A percentile compares a stretch with the other conserved stretches of the same genome.
phyloP scores from a whole-genome alignment of 805 yeast species.

The Barnettozyma salicaria region DNA sequence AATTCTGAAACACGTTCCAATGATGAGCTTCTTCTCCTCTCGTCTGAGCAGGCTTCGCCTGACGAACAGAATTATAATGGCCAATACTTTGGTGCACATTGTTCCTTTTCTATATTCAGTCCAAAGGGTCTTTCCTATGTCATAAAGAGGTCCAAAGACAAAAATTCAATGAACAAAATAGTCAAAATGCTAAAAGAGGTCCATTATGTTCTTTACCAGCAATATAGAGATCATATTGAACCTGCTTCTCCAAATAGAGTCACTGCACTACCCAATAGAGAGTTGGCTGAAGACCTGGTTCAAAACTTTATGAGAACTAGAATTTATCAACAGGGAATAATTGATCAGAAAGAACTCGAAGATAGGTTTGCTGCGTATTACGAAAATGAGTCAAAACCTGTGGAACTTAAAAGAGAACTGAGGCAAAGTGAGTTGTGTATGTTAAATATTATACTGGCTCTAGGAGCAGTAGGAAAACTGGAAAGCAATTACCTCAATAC shows the following conservation, averaged over 20 bases:
- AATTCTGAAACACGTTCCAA: too few relatives aligned
- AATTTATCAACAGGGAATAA: neutral
- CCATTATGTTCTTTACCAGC: conserved; percentile 6
- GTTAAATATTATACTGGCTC: conserved; percentile 2
- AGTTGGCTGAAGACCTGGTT: neutral
- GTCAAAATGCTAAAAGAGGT: conserved; percentile 3
- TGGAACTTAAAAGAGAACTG: neutral
- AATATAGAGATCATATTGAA: conserved; percentile 3
- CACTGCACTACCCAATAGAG: conserved; percentile 4
- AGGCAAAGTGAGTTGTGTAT: conserved; percentile 5
- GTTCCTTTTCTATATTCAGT: conserved; percentile 34
- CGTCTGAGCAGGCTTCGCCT: conserved; percentile 5
- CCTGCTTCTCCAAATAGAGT: conserved; percentile 5
- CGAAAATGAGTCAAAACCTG: conserved; percentile 2
- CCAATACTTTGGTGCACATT: conserved; percentile 25
- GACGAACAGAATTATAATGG: conserved; percentile 7
- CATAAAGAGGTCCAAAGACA: conserved; percentile 9
- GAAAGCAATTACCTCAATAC: conserved; percentile 1
- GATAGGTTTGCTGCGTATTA: conserved; percentile 2
- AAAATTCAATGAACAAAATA: conserved; percentile 4
- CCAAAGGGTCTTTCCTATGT: conserved; percentile 35
- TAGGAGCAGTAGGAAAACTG: conserved; percentile 2
- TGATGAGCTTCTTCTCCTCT: neutral
- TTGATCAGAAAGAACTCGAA: conserved; percentile 2
- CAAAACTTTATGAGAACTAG: conserved; percentile 1